Evolutionary conservation across 208 protist genomes (phyloP), one percentile per base, ranked within the genome.

Genomic region (Jaenimonas drosophilae): DNA sequence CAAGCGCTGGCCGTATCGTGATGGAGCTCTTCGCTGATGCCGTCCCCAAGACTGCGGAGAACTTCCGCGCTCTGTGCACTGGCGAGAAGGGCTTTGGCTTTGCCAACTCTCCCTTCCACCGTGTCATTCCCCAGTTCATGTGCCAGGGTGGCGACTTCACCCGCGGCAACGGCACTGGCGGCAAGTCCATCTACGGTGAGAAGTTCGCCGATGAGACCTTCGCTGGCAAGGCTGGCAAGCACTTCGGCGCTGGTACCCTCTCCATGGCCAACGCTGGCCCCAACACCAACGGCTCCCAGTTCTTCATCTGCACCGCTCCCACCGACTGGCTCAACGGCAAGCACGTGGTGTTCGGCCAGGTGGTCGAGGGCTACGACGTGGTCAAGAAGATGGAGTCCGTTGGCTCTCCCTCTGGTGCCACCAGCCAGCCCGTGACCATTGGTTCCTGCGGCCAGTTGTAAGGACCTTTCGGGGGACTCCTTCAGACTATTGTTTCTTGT

Each of bases 61-160:
- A 95, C 61, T 94, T 95, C 53, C 49, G 72, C 32, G 64, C 58
- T 9, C 59, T 95, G 7, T 76, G 64, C 57, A 93, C 76, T 9
- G 80, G 83, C 29, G 77, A 88, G 38, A 59, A 79, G 53, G 58
- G 70, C 30, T 52, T 66, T 36, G 60, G 74, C 6, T 98, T 73
- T 70, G 91, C 97, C 60, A 87, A 85, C 40, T 64, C 34, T 37
- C 44, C 28, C 11, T 97, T 97, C 74, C 94, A 97, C 57, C 71
- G 94, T 41, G 58, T 95, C 33, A 97, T 97, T 42, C 61, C 66
- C 4, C 14, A 64, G 26, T 86, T 86, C 55, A 80, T 86, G 69
- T 30, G 70, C 40, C 93, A 98, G 69, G 93, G 88, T 42, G 91
- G 91, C 54, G 93, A 97, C 70, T 95, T 96, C 64, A 94, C 82